Evolutionary conservation across 2,329 filamentous ascomycete genomes (phyloP).

Genomic region (Alternaria postmessia): DNA sequence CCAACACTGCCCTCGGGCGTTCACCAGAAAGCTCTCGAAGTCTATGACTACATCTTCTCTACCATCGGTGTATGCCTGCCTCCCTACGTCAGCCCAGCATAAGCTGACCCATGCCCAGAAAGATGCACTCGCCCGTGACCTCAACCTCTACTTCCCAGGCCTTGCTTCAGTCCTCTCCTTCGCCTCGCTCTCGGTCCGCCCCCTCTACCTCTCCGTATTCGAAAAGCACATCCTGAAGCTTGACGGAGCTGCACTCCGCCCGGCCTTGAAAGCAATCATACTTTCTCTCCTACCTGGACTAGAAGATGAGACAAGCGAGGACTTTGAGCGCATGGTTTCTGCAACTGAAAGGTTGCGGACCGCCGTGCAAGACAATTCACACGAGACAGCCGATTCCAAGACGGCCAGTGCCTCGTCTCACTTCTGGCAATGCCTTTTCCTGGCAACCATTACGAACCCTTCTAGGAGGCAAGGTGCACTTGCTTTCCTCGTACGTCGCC

Average conservation of each 20-base stretch:
- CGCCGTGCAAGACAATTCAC: constrained; percentile 64
- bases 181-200: constrained; percentile 88
- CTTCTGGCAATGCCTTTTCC: constrained; percentile 98
- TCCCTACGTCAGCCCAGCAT: constrained; percentile 13
- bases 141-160: constrained; percentile 88
- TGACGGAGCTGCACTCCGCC: constrained; percentile 75
- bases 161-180: constrained; percentile 90
- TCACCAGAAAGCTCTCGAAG: constrained; percentile 95
- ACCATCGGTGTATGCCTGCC: constrained; percentile 71
- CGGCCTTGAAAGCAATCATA: constrained; percentile 89
- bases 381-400: constrained; percentile 54
- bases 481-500: constrained; percentile 80
- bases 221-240: constrained; percentile 81
- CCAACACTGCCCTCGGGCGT: constrained; percentile 93
- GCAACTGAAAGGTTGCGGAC: constrained; percentile 81
- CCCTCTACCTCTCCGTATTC: constrained; percentile 82
- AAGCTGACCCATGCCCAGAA: constrained; percentile 53
- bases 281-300: constrained; percentile 88
- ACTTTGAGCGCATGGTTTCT: constrained; percentile 86
- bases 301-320: constrained; percentile 96
- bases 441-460: constrained; percentile 89
- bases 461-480: constrained; percentile 85
- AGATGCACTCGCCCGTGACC: constrained; percentile 80
- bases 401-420: constrained; percentile 73
- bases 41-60: constrained; percentile 89